Evolutionary conservation across 2,329 filamentous ascomycete species (phyloP).

Genomic region (Colletotrichum incanum): DNA sequence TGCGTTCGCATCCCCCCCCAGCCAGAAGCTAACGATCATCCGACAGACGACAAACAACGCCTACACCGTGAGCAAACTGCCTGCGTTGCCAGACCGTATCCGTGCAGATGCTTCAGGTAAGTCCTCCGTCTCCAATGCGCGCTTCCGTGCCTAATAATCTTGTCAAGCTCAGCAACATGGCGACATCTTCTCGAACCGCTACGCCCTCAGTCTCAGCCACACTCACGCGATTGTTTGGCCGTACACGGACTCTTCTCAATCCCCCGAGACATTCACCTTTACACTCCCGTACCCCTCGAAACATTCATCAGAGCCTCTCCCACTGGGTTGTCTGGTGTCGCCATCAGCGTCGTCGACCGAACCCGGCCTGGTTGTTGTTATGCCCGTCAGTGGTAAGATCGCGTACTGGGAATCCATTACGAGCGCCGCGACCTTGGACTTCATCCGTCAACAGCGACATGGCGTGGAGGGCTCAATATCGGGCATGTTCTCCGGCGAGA

Average conservation of each 20-base stretch:
- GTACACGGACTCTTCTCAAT: constrained; percentile 79
- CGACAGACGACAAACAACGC: constrained; percentile 84
- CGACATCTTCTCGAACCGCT: constrained; percentile 76
- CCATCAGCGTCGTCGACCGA: constrained; percentile 84
- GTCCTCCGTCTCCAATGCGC: constrained; percentile 48
- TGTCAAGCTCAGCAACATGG: constrained; percentile 74
- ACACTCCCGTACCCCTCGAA: constrained; percentile 82
- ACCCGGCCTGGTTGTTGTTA: constrained; percentile 88
- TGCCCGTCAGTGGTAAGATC: constrained; percentile 86
- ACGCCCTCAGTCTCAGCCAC: constrained; percentile 85
- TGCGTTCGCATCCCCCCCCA: constrained; percentile 20
- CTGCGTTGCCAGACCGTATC: constrained; percentile 84
- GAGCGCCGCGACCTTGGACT: constrained; percentile 85
- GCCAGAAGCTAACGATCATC: constrained; percentile 36
- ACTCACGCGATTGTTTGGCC: constrained; percentile 92
- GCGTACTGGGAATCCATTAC: constrained; percentile 97
- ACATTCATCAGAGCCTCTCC: constrained; percentile 78
- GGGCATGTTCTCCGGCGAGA: constrained; percentile 85
- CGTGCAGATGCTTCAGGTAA: constrained; percentile 77
- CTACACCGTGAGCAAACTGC: constrained; percentile 88
- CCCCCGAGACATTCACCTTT: constrained; percentile 85
- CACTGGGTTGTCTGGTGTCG: constrained; percentile 86
- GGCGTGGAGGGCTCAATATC: constrained; percentile 83
- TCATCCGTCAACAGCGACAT: constrained; percentile 85
- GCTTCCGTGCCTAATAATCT: constrained; percentile 46